Evolutionary conservation across 768 basidiomycete species (phyloP), one percentile per base, ranked within the genome.

Genomic region (Naematelia encephala): DNA sequence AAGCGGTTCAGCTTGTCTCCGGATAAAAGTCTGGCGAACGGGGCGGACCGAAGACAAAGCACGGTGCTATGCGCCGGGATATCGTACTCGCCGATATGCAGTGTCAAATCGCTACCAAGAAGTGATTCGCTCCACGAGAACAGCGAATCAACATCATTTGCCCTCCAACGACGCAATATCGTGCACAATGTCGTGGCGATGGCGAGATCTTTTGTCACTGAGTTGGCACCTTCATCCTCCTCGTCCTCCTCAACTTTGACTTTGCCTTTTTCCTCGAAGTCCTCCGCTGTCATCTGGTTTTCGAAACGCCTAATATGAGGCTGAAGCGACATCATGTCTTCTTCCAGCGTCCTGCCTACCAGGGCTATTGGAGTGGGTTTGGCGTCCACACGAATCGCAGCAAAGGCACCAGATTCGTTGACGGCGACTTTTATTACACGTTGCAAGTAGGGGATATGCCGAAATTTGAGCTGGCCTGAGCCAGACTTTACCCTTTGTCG

Each of bases 381-480:
- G 53, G 84, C 87, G 66, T 93, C 90, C 13, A 87, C 82, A 14
- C 87, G 82, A 29, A 98, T 79, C 1, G 89, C 93, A 1, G 86
- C 91, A 74, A 90, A 93, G 0, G 89, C 89, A 1, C 94, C 96
- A 0, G 89, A 86, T 63, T 84, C 86, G 65, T 89, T 96, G 12
- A 89, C 86, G 53, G 86, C 88, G 4, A 99, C 94, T 27, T 83
- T 82, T 25, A 87, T 83, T 25, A 87, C 85, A n/a, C 96, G 86
- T 68, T 98, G 93, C 0, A 96, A 79, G 64, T 84, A 85, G 0
- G 88, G 85, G 0, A 96, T 79, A 12, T 87, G 85, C 59, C 86
- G 84, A 73, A 91, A 94, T 78, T 87, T 91, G 80, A 77, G 78
- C 10, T 78, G 43, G 61, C 76, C 46, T 44, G 63, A 23, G 67